These are phyloP conservation scores for Thelonectria olida DNA, from an alignment of 2,329 filamentous ascomycete genomes.

Conservation along the genomic window DNA sequence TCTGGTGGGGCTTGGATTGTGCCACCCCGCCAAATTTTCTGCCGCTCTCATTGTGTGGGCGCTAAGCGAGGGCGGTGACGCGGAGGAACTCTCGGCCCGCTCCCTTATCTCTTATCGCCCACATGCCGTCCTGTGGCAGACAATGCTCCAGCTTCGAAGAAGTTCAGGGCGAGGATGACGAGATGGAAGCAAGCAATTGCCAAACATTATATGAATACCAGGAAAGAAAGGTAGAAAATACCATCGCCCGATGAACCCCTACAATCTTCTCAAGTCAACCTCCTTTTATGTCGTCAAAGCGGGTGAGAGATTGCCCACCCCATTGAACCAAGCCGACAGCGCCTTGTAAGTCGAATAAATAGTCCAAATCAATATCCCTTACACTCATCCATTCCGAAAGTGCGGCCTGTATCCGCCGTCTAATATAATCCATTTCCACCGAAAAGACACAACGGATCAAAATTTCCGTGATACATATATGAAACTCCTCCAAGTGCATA, in stretches of 20 bases:
- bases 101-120: neutral
- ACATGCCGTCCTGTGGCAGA: neutral
- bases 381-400: slow-evolving; percentile 7
- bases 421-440: slow-evolving; percentile 15
- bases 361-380: slow-evolving; percentile 20
- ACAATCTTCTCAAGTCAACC: slow-evolving; percentile 4
- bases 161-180: neutral
- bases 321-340: slow-evolving; percentile 14
- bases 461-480: slow-evolving; percentile 6
- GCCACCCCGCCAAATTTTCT: slow-evolving; percentile 52
- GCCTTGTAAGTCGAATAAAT: slow-evolving; percentile 13
- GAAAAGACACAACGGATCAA: slow-evolving; percentile 7
- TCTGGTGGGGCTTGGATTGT: slow-evolving; percentile 47
- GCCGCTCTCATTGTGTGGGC: slow-evolving; percentile 48
- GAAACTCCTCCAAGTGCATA: neutral
- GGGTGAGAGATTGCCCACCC: slow-evolving; percentile 6
- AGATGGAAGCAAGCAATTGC: neutral
- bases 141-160: neutral
- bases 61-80: slow-evolving; percentile 54
- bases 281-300: slow-evolving; percentile 10
- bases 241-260: slow-evolving; percentile 1
- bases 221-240: neutral
- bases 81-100: slow-evolving; percentile 25
- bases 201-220: neutral
- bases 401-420: slow-evolving; percentile 18